phyloP scores from a whole-genome alignment of 2,329 filamentous ascomycete genomes.

The Macroventuria anomochaeta region DNA sequence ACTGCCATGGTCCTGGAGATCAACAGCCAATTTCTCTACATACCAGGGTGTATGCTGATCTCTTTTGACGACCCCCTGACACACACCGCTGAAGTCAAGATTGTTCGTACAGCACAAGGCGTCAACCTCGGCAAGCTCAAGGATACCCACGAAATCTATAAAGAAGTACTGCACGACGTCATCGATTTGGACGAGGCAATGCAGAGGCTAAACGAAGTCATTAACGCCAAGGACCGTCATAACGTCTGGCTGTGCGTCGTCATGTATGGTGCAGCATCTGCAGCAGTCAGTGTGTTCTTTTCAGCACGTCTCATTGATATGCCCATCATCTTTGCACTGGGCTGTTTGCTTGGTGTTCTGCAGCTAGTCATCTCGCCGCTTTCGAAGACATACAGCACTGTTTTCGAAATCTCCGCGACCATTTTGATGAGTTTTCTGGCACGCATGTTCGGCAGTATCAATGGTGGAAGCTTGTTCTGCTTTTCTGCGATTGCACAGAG shows the following conservation, averaged over 20 bases:
- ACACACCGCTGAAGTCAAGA: constrained; percentile 74
- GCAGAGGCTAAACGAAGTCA: constrained; percentile 66
- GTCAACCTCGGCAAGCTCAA: constrained; percentile 75
- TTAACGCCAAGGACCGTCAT: constrained; percentile 62
- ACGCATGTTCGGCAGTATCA: constrained; percentile 56
- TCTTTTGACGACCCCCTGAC: constrained; percentile 77
- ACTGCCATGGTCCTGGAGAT: constrained; percentile 84
- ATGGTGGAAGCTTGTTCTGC: constrained; percentile 52
- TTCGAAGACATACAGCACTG: constrained; percentile 69
- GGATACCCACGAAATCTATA: constrained; percentile 78
- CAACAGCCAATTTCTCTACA: constrained; percentile 85
- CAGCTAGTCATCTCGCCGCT: constrained; percentile 76
- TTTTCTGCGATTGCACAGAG: constrained; percentile 58
- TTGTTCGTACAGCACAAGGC: constrained; percentile 72
- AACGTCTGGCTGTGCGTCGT: constrained; percentile 59
- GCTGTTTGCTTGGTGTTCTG: constrained; percentile 74
- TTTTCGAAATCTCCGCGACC: constrained; percentile 57
- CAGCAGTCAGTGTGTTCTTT: constrained; percentile 79
- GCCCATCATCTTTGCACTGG: constrained; percentile 77
- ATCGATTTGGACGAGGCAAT: constrained; percentile 74
- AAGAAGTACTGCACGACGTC: constrained; percentile 76
- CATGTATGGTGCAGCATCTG: constrained; percentile 76
- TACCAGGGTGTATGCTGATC: constrained; percentile 91
- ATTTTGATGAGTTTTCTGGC: constrained; percentile 57
- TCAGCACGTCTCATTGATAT: constrained; percentile 77